Base-by-base conservation (phyloP, 129 eudicot genomes). In the Arctium minus region DNA sequence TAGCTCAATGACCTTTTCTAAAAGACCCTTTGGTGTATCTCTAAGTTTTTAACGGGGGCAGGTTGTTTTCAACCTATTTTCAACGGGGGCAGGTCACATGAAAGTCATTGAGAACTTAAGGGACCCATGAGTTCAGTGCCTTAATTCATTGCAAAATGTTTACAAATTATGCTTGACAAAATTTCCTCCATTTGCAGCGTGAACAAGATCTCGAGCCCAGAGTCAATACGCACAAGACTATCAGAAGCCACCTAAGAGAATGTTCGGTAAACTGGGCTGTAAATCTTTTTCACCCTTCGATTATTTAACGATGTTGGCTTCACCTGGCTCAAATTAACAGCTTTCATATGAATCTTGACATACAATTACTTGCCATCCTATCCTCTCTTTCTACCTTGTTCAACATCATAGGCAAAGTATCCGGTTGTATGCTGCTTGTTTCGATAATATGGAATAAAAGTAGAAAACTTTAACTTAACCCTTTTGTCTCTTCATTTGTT, bases 191-290 rank as follows among this genome's bases (percentile, higher is more conserved):
- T 81, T 73, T 91, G 89, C 92, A 93, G 97, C 30, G 83, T 89
- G 40, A 93, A 86, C 78, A 93, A 93, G 76, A 80, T 81, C 68
- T 85, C 86, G 15, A 80, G 86, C 70, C 88, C 93, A 6, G 92
- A 88, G 17, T 86, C 85, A 10, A 79, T 93, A 27, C 97, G 97
- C 33, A 64, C 86, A 56, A 89, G 93, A 78, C 84, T 91, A 48
- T 86, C 85, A 1, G 91, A 86, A 75, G 93, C 93, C 27, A 86
- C 77, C 37, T 92, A 69, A 88, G 75, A 44, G 48, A 71, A 38
- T 17, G 4, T 60, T 29, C 1, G 29, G 82, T 80, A 80, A 67
- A 85, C 29, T 81, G n/a, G 35, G 12, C 8, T 36, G 81, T 68
- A 35, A 69, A 68, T 70, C 15, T 73, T 12, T 22, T 42, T 13